Base-by-base conservation (phyloP, 352 stramenopile species). In the Pythium biforme region DNA sequence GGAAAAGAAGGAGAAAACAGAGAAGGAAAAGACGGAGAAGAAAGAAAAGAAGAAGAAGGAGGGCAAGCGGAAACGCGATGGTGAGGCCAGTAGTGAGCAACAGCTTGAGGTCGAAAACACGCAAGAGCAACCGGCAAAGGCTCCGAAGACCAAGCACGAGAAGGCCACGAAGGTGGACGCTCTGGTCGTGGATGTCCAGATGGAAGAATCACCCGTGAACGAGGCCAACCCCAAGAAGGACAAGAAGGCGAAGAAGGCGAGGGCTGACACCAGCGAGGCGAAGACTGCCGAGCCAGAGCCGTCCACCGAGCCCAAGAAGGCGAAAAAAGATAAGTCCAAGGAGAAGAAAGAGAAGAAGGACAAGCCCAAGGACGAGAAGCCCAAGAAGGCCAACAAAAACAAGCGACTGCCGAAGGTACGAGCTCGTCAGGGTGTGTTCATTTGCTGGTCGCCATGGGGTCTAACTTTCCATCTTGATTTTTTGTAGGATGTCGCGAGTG, bases 401-500 rank as follows among this genome's bases (percentile, higher is more conserved):
- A 51, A 78, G 62, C 71, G 73, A 9, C 66, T 83, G 60, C 66
- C 79, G 20, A 90, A 86, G 63, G 64, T 76, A 23, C 9, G 46
- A 50, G 34, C 12, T 40, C 34, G 12, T 34, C 15, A 22, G 26
- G 27, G 48, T 29, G 40, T n/a, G 26, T 40, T 59, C n/a, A n/a
- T n/a, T n/a, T n/a, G n/a, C n/a, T n/a, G n/a, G n/a, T n/a, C n/a
- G n/a, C n/a, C n/a, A n/a, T n/a, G n/a, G n/a, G 5, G 37, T 20
- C 37, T 43, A 43, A 43, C 8, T 41, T 27, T 55, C 10, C 23
- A 19, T 48, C 33, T 54, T 53, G 41, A 26, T 45, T 25, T 56
- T 50, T 39, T 57, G 34, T 46, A 86, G 79, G 80, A 88, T 40
- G 72, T 83, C 26, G 82, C 79, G 4, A 94, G 85, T 54, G 85